Conservation (phyloP, 2,329 filamentous ascomycete genomes). For the Fusarium solani-melongenae region DNA sequence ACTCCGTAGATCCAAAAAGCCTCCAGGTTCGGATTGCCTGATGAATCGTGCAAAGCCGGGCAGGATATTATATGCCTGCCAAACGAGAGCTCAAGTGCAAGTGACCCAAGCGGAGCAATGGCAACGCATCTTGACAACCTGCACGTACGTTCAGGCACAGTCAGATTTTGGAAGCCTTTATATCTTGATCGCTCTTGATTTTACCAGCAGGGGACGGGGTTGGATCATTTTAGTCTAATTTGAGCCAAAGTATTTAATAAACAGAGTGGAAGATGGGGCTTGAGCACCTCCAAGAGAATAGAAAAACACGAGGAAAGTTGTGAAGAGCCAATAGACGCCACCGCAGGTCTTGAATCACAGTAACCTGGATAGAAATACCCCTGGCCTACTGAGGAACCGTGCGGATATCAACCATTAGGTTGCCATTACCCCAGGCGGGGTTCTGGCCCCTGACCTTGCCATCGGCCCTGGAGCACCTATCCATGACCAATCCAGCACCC, state of each 20-base stretch:
- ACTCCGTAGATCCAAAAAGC: too few relatives aligned
- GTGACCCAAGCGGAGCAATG: neutral
- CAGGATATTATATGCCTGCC: neutral
- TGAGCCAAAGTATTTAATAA: neutral
- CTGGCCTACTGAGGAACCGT: neutral
- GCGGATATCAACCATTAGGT: conserved; percentile 21
- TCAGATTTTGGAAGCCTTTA: neutral
- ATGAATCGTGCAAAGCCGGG: neutral
- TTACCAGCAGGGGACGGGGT: neutral
- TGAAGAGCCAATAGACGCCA: neutral
- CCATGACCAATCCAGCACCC: conserved; percentile 16
- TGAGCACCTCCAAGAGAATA: neutral
- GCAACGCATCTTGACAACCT: neutral
- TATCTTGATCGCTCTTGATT: neutral
- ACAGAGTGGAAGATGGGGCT: neutral
- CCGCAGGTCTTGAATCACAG: neutral
- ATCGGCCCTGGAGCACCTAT: conserved; percentile 7
- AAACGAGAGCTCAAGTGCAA: neutral
- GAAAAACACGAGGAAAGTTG: neutral
- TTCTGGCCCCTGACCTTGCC: conserved; percentile 20
- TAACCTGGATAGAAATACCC: neutral
- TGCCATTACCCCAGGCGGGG: conserved; percentile 17
- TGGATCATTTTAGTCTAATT: neutral
- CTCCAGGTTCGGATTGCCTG: too few relatives aligned
- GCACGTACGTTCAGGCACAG: neutral